phyloP scores from a whole-genome alignment of 2,329 filamentous ascomycete species.

The Ceratocystis destructans region DNA sequence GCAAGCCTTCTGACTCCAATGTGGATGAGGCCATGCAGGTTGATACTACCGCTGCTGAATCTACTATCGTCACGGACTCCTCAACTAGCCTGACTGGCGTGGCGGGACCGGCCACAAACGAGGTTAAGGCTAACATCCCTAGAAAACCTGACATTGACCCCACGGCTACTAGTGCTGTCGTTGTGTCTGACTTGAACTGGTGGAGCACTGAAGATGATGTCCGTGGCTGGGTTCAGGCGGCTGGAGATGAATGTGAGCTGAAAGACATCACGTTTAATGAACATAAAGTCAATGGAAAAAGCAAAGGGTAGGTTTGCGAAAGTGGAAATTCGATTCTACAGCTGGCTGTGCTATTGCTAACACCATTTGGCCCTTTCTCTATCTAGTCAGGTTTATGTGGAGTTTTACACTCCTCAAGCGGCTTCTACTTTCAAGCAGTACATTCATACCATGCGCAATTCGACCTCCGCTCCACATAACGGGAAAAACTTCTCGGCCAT shows the following conservation, averaged over 20 bases:
- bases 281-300: conserved; percentile 98
- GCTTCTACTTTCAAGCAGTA: conserved; percentile 73
- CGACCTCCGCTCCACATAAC: conserved; percentile 36
- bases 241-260: conserved; percentile 69
- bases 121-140: conserved; percentile 29
- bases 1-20: conserved; percentile 21
- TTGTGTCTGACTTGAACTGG: conserved; percentile 87
- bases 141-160: conserved; percentile 30
- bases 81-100: conserved; percentile 25
- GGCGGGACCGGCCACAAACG: conserved; percentile 22
- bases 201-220: conserved; percentile 96
- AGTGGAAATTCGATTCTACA: neutral
- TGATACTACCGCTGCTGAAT: neutral
- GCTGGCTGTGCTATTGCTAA: neutral
- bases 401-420: conserved; percentile 71
- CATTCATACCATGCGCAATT: conserved; percentile 46
- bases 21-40: conserved; percentile 13
- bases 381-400: conserved; percentile 60
- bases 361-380: neutral
- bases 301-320: conserved; percentile 66
- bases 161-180: conserved; percentile 53
- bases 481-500: conserved; percentile 60
- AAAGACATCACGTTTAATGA: conserved; percentile 94
- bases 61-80: conserved; percentile 23
- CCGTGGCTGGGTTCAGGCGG: conserved; percentile 68